Evolutionary conservation across 352 stramenopile genomes (phyloP).

Genomic region (Pythium utonaiense): DNA sequence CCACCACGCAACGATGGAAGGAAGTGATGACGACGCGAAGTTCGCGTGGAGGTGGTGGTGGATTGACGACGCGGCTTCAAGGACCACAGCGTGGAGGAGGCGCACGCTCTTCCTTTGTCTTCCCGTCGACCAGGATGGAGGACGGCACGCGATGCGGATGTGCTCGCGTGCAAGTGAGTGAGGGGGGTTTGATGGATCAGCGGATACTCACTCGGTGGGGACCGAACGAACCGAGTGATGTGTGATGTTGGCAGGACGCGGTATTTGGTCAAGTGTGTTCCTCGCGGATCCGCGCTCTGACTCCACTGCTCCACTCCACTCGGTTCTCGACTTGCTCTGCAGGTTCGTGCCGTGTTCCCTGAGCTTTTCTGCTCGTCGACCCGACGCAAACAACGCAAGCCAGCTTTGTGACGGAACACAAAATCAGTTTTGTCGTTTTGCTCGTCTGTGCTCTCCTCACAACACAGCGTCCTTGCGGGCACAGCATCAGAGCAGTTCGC

Average conservation of each 20-base stretch:
- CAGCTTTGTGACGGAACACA: neutral
- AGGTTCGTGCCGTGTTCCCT: slow-evolving; percentile 19
- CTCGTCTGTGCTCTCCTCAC: neutral
- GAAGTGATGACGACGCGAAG: neutral
- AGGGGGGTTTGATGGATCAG: too few relatives aligned
- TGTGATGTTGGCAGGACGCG: neutral
- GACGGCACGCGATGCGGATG: too few relatives aligned
- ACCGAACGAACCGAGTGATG: too few relatives aligned
- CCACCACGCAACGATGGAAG: neutral
- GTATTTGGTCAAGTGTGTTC: neutral
- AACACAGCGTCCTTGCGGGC: too few relatives aligned
- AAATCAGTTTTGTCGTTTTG: slow-evolving; percentile 1
- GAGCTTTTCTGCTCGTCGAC: slow-evolving; percentile 5
- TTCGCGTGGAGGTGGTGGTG: too few relatives aligned
- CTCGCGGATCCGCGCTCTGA: neutral
- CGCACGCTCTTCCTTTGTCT: neutral
- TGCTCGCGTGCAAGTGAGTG: too few relatives aligned
- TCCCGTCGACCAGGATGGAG: too few relatives aligned
- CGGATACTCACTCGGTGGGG: too few relatives aligned
- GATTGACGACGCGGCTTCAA: slow-evolving; percentile 1
- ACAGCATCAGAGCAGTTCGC: too few relatives aligned
- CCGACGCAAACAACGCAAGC: too few relatives aligned
- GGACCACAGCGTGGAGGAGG: neutral
- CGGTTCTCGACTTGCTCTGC: slow-evolving; percentile 6
- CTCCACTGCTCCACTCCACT: slow-evolving; percentile 2